Evolutionary conservation across 1,139 yeast genomes (phyloP).

Genomic region (Geotrichum phurueaensis): DNA sequence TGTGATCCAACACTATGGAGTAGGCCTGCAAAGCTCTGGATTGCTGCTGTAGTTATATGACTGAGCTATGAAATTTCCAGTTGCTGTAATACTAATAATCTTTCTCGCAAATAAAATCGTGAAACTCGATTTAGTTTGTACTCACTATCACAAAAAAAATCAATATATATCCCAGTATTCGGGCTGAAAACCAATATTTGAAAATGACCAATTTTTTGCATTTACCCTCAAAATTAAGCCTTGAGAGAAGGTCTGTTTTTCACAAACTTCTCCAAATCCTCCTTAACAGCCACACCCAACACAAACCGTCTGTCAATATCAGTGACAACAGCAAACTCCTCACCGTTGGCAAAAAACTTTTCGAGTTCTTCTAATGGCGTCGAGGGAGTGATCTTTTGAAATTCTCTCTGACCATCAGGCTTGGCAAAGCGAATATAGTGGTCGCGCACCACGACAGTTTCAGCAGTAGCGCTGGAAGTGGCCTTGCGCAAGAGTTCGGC

Average conservation of each 20-base stretch:
- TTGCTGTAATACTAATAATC: too few relatives aligned
- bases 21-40: too few relatives aligned
- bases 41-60: neutral
- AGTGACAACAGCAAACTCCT: conserved; percentile 55
- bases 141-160: too few relatives aligned
- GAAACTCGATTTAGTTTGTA: neutral
- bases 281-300: conserved; percentile 61
- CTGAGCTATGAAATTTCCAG: neutral
- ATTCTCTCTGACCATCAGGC: conserved; percentile 23
- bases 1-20: too few relatives aligned
- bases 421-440: conserved; percentile 31
- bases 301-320: conserved; percentile 51
- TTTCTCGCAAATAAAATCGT: too few relatives aligned
- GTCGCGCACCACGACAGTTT: conserved; percentile 23
- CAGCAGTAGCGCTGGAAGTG: conserved; percentile 41
- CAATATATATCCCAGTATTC: neutral
- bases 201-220: neutral
- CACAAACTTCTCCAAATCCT: conserved; percentile 50
- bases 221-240: neutral
- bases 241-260: conserved; percentile 43
- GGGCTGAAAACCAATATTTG: neutral
- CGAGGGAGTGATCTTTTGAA: conserved; percentile 48
- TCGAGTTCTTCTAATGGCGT: conserved; percentile 56
- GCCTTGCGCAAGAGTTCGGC: conserved; percentile 43
- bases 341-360: conserved; percentile 45